phyloP scores from a whole-genome alignment of 495 filamentous ascomycete species.

The Talaromyces adpressus region DNA sequence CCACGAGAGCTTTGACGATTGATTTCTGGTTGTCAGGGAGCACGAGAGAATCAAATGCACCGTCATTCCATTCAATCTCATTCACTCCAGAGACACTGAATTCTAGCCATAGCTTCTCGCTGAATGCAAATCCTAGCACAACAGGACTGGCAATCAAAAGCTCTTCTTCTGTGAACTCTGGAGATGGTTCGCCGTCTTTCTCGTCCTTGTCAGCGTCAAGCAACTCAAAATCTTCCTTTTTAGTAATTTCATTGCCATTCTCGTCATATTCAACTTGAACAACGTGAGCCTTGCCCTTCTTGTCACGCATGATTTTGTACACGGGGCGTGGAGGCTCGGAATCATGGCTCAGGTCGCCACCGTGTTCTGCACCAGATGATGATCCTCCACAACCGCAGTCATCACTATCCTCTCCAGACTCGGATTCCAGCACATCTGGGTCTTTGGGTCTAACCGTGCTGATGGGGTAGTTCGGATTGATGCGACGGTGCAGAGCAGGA shows the following conservation, averaged over 20 bases:
- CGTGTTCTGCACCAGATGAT: constrained; percentile 46
- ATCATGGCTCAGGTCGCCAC: constrained; percentile 18
- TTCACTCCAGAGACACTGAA: constrained; percentile 78
- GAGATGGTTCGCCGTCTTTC: constrained; percentile 5
- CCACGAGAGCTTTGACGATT: constrained; percentile 74
- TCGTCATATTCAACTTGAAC: constrained; percentile 57
- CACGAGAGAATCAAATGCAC: constrained; percentile 74
- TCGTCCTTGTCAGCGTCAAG: constrained; percentile 33
- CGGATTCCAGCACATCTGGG: constrained; percentile 57
- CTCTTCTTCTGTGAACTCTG: constrained; percentile 72
- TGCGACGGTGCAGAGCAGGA: constrained; percentile 74
- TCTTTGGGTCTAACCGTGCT: constrained; percentile 73
- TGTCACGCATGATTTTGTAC: constrained; percentile 60
- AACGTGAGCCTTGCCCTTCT: constrained; percentile 50
- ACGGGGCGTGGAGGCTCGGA: constrained; percentile 51
- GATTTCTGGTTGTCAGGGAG: constrained; percentile 69
- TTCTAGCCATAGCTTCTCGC: constrained; percentile 87
- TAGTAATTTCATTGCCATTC: constrained; percentile 54
- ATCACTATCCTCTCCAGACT: constrained; percentile 35
- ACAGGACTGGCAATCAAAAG: constrained; percentile 86
- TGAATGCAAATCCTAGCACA: constrained; percentile 87
- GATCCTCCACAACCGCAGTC: constrained; percentile 29
- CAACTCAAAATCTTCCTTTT: constrained; percentile 56
- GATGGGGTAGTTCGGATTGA: constrained; percentile 85
- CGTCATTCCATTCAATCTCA: constrained; percentile 75